Conservation (phyloP, 108 stramenopile species). For the Skeletonema menzelii region DNA sequence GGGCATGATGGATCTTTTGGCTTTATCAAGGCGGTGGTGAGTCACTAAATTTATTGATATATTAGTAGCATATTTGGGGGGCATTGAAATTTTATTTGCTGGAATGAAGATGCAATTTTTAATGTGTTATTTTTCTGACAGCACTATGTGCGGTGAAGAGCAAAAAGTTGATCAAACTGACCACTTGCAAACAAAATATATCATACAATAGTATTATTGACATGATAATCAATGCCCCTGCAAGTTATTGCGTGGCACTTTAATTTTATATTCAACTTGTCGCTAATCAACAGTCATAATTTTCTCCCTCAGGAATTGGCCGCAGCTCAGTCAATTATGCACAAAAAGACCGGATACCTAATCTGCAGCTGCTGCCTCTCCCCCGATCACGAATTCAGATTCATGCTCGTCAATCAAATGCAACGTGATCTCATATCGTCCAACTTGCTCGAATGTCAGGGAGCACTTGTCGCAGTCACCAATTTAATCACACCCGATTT, state of each 20-base stretch:
- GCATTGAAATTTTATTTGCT: not conserved
- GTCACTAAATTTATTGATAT: not conserved
- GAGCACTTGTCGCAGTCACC: conserved; percentile 87
- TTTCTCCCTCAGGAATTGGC: conserved; percentile 72
- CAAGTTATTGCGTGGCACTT: too few species aligned
- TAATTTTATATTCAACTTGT: not conserved
- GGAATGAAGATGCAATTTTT: not conserved
- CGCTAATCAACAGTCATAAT: not conserved
- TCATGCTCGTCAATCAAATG: conserved; percentile 99
- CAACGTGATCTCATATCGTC: conserved; percentile 93
- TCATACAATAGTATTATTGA: too few species aligned
- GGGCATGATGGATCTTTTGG: conserved; percentile 98
- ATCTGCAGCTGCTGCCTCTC: conserved; percentile 89
- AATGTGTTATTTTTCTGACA: too few species aligned
- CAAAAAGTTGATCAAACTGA: not conserved
- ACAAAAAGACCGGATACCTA: conserved; percentile 96
- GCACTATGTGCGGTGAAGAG: too few species aligned
- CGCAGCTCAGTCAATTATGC: conserved; percentile 85
- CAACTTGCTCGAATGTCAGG: conserved; percentile 91
- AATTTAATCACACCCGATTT: conserved; percentile 91
- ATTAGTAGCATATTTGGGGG: not conserved
- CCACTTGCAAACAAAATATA: not conserved
- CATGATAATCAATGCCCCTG: too few species aligned
- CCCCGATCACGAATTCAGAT: conserved; percentile 97
- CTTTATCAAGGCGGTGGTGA: conserved; percentile 92